Conservation (phyloP, 1,284 basidiomycete species). For the Gymnopus androsaceus region DNA sequence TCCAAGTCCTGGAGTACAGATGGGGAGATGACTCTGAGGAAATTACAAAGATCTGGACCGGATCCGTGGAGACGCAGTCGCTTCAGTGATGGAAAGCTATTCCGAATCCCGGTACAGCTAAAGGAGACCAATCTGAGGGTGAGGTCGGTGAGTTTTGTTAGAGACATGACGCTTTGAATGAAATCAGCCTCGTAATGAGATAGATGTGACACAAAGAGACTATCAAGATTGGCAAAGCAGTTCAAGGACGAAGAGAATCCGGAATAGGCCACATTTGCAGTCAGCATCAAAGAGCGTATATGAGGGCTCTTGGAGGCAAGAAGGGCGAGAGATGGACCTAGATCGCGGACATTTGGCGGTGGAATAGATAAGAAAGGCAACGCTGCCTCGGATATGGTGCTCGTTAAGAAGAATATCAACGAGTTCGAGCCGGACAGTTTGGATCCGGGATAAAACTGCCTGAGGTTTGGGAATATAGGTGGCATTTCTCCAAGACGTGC, state of each 20-base stretch:
- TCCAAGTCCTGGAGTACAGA: not conserved
- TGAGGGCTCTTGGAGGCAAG: not conserved
- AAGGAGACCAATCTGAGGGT: not conserved
- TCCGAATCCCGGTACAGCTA: not conserved
- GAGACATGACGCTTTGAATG: not conserved
- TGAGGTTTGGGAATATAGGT: slow-evolving; percentile 1
- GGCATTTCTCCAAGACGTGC: not conserved
- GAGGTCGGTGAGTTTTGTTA: not conserved
- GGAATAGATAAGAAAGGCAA: not conserved
- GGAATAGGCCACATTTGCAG: not conserved
- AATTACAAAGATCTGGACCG: not conserved
- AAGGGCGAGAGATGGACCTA: not conserved
- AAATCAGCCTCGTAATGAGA: not conserved
- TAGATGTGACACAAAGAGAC: not conserved
- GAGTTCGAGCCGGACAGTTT: not conserved
- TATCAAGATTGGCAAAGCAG: not conserved
- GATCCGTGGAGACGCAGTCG: not conserved
- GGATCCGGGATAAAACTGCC: not conserved
- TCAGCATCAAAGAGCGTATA: not conserved
- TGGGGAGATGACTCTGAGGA: not conserved
- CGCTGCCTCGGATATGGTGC: not conserved
- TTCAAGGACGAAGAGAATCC: not conserved
- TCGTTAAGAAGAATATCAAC: not conserved
- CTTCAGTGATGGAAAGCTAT: not conserved
- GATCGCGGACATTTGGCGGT: not conserved